A percentile compares a stretch with the other conserved stretches of the same genome.
phyloP scores from a whole-genome alignment of 2,329 filamentous ascomycete species.

The Calcarisporium arbuscula region DNA sequence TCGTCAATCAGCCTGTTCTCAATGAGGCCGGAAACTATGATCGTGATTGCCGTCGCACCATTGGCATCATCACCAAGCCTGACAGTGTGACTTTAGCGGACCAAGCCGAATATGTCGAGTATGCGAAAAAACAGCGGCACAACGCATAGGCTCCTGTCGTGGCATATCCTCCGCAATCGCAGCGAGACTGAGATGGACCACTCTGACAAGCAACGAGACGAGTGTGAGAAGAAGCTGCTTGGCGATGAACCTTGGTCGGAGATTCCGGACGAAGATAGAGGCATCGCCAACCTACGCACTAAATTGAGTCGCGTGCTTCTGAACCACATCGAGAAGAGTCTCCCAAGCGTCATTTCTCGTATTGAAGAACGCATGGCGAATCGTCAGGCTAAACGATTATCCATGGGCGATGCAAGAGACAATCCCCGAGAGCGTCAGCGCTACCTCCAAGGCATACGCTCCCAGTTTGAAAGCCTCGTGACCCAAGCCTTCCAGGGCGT shows the following conservation, averaged over 20 bases:
- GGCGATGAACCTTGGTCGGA: slow-evolving; percentile 18
- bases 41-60: slow-evolving; percentile 32
- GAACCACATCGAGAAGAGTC: slow-evolving; percentile 20
- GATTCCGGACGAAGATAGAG: slow-evolving; percentile 21
- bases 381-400: background rate
- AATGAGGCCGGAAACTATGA: slow-evolving; percentile 37
- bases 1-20: slow-evolving; percentile 32
- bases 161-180: slow-evolving; percentile 48
- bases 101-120: slow-evolving; percentile 31
- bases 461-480: slow-evolving; percentile 1
- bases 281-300: slow-evolving; percentile 24
- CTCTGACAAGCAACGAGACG: slow-evolving; percentile 20
- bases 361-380: slow-evolving; percentile 13
- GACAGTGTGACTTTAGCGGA: slow-evolving; percentile 24
- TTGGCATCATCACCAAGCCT: slow-evolving; percentile 53
- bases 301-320: slow-evolving; percentile 27
- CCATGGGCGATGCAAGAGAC: background rate
- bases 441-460: slow-evolving; percentile 2
- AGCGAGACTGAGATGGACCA: slow-evolving; percentile 21
- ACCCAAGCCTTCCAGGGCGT: background rate
- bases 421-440: background rate
- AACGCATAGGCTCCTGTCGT: slow-evolving; percentile 34
- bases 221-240: slow-evolving; percentile 26
- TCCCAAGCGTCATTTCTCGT: slow-evolving; percentile 18
- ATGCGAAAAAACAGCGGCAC: slow-evolving; percentile 38